Evolutionary conservation across 177 flowering plant species (phyloP).

Genomic region (Vitis hybrid): DNA sequence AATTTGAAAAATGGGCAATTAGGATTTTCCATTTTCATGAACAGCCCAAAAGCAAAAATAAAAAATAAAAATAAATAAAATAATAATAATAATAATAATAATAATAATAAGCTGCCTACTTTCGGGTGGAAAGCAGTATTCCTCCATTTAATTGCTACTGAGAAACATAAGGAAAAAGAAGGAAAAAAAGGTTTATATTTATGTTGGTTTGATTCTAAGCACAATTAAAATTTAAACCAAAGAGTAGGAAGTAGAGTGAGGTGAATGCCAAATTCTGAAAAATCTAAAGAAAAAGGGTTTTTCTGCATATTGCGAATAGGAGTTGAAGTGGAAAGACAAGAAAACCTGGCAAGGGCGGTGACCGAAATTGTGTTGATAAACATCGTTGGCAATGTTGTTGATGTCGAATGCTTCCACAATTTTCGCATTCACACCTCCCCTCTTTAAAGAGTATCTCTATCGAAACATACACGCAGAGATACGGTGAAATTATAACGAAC

Average conservation of each 20-base stretch:
- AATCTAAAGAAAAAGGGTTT: too few species aligned
- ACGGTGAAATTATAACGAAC: not conserved
- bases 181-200: not conserved
- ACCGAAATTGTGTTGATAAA: conserved; percentile 75
- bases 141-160: too few species aligned
- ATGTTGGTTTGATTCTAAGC: too few species aligned
- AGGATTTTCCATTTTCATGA: too few species aligned
- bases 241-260: too few species aligned
- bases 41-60: not conserved
- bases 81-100: too few species aligned
- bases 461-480: not conserved
- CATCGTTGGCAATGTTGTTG: conserved; percentile 83
- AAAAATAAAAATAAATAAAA: not conserved
- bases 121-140: too few species aligned
- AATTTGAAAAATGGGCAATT: not conserved
- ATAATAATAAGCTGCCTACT: too few species aligned
- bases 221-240: too few species aligned
- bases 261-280: too few species aligned
- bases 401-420: conserved; percentile 92
- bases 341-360: conserved; percentile 83
- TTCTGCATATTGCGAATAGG: not conserved
- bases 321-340: not conserved
- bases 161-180: not conserved
- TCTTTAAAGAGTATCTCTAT: conserved; percentile 74
- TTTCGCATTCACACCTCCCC: conserved; percentile 53